Conservation (phyloP, 768 basidiomycete species). For the Pisolithus microcarpus region DNA sequence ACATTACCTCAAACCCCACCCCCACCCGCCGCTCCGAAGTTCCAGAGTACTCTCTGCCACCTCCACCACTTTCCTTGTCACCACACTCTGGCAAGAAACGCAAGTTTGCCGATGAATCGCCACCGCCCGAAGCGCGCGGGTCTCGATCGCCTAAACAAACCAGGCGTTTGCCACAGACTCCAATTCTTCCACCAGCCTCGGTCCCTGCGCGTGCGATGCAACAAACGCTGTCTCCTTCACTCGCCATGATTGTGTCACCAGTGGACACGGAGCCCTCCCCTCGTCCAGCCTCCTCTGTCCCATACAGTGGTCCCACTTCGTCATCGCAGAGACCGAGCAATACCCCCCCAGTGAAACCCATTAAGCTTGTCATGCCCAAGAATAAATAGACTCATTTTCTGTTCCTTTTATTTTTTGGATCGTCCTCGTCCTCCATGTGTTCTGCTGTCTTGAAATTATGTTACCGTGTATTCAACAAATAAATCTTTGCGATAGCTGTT, state of each 20-base stretch:
- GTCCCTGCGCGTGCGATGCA: slow-evolving; percentile 27
- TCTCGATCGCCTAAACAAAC: slow-evolving; percentile 27
- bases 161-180: slow-evolving; percentile 28
- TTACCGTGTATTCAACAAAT: neutral
- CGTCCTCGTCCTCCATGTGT: neutral
- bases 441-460: slow-evolving; percentile 1
- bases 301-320: slow-evolving; percentile 11
- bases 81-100: slow-evolving; percentile 29
- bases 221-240: slow-evolving; percentile 27
- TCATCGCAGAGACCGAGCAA: slow-evolving; percentile 16
- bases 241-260: slow-evolving; percentile 30
- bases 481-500: neutral
- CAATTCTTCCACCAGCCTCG: slow-evolving; percentile 19
- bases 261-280: slow-evolving; percentile 28
- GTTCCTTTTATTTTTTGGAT: neutral
- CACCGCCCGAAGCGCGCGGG: slow-evolving; percentile 7
- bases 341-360: slow-evolving; percentile 23
- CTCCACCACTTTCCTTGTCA: slow-evolving; percentile 10
- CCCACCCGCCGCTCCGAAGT: slow-evolving; percentile 19
- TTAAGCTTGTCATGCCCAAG: slow-evolving; percentile 27
- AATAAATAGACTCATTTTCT: slow-evolving; percentile 16
- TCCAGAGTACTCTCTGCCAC: slow-evolving; percentile 13
- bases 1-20: slow-evolving; percentile 9
- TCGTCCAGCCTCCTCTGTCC: slow-evolving; percentile 22
- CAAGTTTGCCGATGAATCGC: slow-evolving; percentile 29